These are phyloP conservation scores for Yamadazyma akitaensis DNA, from an alignment of 805 yeast species.

Conservation along the genomic window DNA sequence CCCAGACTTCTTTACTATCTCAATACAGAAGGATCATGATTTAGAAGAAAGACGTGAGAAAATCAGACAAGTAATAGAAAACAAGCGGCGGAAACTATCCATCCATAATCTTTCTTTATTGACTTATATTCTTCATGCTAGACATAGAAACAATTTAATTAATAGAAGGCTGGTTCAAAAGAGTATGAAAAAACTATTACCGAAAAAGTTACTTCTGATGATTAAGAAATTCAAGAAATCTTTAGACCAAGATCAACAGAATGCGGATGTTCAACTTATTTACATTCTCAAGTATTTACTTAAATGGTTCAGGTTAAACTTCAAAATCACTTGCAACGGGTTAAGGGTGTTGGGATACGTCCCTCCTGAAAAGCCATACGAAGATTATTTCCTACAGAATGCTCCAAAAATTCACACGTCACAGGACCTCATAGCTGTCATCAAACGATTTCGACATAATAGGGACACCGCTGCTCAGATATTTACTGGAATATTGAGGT, in stretches of 20 bases:
- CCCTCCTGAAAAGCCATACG: constrained; percentile 13
- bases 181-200: constrained; percentile 23
- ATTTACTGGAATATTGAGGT: constrained; percentile 26
- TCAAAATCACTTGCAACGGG: constrained; percentile 27
- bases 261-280: constrained; percentile 19
- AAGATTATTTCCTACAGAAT: constrained; percentile 21
- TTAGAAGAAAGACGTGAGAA: not conserved
- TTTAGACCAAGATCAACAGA: not conserved
- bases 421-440: constrained; percentile 11
- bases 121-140: constrained; percentile 21
- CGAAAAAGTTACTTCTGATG: constrained; percentile 16
- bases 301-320: constrained; percentile 34
- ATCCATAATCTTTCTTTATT: constrained; percentile 24
- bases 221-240: constrained; percentile 18
- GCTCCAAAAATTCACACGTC: constrained; percentile 12
- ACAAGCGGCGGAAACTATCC: constrained; percentile 7
- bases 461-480: constrained; percentile 34
- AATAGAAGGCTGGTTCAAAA: constrained; percentile 18
- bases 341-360: constrained; percentile 26
- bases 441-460: constrained; percentile 26
- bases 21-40: not conserved
- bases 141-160: constrained; percentile 20
- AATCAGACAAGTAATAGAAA: not conserved
- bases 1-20: not conserved
- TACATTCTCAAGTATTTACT: constrained; percentile 29